Base-by-base conservation (phyloP, 2,329 filamentous ascomycete species). In the Aspergillus neoniger region DNA sequence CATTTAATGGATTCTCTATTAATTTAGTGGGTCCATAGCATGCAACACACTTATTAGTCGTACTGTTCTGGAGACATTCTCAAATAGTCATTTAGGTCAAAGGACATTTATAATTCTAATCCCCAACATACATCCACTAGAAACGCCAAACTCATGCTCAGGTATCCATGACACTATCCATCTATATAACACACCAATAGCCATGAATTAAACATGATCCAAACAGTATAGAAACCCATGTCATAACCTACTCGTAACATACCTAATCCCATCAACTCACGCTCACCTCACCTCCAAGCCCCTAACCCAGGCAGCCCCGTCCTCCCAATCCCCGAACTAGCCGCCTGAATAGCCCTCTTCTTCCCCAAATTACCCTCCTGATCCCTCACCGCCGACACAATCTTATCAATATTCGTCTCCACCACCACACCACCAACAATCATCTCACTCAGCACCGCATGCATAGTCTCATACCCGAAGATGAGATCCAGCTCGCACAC, bases 401-500 rank as follows among this genome's bases (percentile, higher is more conserved):
- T 95, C 75, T 88, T 88, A 60, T 96, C 92, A 63, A 96, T 79
- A 69, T 89, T 91, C 32, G 94, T 97, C 80, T 98, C 94, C 23
- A 98, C 88, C 15, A 98, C 94, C 14, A 97, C 92, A 1, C 94
- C 94, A 14, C 94, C 94, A 15, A 96, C 91, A 59, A 98, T 90
- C 91, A 98, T 96, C 82, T 98, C 94, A 60, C 88, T 88, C 9
- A 98, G 81, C 15, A 92, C 88, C 8, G 94, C 91, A 81, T 99
- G 95, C 70, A 99, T 83, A 15, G 92, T 96, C 83, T 99, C 95
- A 70, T 96, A 99, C 75, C 98, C 98, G 82, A 99, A 99, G 76
- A 99, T 99, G 68, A 99, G 84, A 77, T 99, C 93, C 58, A 99
- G 83, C 81, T 99, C 95, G 83, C 95, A 99, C 9, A 99, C 95